Evolutionary conservation across 1,284 basidiomycete genomes (phyloP).

Genomic region (Mrakiaceae sp.): DNA sequence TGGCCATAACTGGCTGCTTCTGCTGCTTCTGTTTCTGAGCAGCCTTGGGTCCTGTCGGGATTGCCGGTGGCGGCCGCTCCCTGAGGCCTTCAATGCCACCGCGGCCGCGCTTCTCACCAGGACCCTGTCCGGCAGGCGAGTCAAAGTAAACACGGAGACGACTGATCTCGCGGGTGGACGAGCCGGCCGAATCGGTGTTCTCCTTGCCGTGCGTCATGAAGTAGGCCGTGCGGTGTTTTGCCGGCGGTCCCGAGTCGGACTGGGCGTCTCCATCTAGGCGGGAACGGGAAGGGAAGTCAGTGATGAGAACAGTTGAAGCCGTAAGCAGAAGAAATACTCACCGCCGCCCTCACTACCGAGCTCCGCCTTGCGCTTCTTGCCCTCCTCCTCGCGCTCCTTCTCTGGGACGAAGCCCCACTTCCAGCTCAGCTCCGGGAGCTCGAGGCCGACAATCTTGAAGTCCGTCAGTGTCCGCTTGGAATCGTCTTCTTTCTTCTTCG

Average conservation of each 20-base stretch:
- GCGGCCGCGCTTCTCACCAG: constrained; percentile 19
- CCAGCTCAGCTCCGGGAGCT: constrained; percentile 46
- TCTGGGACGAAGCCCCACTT: constrained; percentile 33
- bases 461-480: constrained; percentile 73
- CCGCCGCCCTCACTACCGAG: constrained; percentile 28
- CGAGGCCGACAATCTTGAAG: constrained; percentile 85
- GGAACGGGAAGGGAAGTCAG: neutral
- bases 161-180: constrained; percentile 27
- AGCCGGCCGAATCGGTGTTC: constrained; percentile 19
- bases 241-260: constrained; percentile 1
- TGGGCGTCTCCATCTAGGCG: neutral
- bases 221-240: constrained; percentile 31
- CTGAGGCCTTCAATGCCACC: constrained; percentile 12
- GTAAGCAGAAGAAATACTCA: constrained; percentile 19
- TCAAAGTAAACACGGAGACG: constrained; percentile 38
- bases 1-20: constrained; percentile 40
- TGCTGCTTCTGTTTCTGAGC: constrained; percentile 33
- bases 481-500: constrained; percentile 48
- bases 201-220: constrained; percentile 29
- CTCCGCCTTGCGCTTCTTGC: constrained; percentile 33
- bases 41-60: neutral
- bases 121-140: constrained; percentile 34
- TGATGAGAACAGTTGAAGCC: neutral
- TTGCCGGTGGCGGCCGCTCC: neutral
- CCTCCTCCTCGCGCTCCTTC: constrained; percentile 19